These are phyloP conservation scores for Chaetomiaceae sp. DNA, from an alignment of 2,329 filamentous ascomycete genomes.

Conservation along the genomic window DNA sequence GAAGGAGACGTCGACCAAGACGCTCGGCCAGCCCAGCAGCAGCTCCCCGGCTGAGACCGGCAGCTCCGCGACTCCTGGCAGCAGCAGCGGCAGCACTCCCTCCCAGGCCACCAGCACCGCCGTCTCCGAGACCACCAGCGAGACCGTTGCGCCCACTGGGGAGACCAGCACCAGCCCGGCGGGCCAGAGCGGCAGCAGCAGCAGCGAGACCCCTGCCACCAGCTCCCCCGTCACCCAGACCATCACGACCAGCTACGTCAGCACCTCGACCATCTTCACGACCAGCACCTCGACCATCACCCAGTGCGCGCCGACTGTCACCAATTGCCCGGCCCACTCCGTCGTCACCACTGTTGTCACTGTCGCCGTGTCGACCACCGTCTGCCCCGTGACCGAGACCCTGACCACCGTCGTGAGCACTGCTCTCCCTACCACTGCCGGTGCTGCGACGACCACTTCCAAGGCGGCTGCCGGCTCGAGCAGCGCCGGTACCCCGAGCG, in stretches of 20 bases:
- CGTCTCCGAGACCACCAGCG: constrained; percentile 7
- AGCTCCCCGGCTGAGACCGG: constrained; percentile 28
- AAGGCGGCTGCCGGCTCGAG: constrained; percentile 34
- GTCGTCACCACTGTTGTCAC: constrained; percentile 46
- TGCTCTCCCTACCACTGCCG: constrained; percentile 11
- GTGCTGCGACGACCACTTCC: constrained; percentile 37
- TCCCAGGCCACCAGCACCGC: constrained; percentile 6
- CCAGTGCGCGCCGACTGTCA: constrained; percentile 47
- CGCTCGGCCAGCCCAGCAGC: constrained; percentile 17
- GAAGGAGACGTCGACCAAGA: constrained; percentile 6
- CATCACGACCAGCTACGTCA: constrained; percentile 32
- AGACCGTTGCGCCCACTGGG: constrained; percentile 1
- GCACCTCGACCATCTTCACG: constrained; percentile 28
- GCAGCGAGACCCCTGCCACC: constrained; percentile 37
- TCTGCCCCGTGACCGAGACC: constrained; percentile 59
- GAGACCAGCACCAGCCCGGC: constrained; percentile 12
- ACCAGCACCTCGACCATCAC: constrained; percentile 41
- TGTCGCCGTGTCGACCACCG: constrained; percentile 54
- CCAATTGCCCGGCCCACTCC: constrained; percentile 31
- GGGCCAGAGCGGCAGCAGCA: constrained; percentile 10
- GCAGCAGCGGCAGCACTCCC: constrained; percentile 18
- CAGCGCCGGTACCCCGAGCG: too few species aligned
- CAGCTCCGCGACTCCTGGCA: not conserved
- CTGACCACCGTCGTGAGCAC: constrained; percentile 34
- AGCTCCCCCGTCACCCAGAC: constrained; percentile 44